Conservation (phyloP, 306 rosid genomes). For the Quillaja saponaria region DNA sequence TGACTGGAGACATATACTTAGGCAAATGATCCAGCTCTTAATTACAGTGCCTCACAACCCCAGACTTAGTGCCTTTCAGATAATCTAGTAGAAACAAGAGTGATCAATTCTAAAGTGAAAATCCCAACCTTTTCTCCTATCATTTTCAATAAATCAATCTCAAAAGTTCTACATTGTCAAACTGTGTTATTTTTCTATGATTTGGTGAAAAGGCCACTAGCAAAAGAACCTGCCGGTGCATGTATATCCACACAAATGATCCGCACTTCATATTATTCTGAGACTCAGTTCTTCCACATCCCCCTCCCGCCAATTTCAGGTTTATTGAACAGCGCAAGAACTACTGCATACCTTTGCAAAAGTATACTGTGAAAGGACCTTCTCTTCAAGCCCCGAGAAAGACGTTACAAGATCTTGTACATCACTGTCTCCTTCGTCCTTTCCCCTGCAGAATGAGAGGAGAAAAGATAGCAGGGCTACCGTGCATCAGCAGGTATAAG, state of each 20-base stretch:
- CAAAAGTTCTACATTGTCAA: slow-evolving; percentile 9
- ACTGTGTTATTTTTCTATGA: slow-evolving; percentile 13
- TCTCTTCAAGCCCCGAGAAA: slow-evolving; percentile 85
- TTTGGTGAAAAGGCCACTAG: slow-evolving; percentile 9
- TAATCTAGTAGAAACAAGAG: too few relatives aligned
- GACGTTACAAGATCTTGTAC: slow-evolving; percentile 68
- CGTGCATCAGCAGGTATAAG: slow-evolving; percentile 23
- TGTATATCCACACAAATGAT: slow-evolving; percentile 20
- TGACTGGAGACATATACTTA: too few relatives aligned
- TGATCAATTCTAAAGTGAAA: too few relatives aligned
- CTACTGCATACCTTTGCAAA: slow-evolving; percentile 75
- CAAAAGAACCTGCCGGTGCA: slow-evolving; percentile 18
- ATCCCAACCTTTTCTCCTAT: too few relatives aligned
- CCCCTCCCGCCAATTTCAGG: neutral
- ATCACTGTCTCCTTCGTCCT: slow-evolving; percentile 81
- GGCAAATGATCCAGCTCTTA: too few relatives aligned
- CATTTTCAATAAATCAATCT: slow-evolving; percentile 4
- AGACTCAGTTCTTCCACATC: slow-evolving; percentile 12
- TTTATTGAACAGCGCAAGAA: neutral
- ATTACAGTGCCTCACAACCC: too few relatives aligned
- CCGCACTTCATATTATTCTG: slow-evolving; percentile 4
- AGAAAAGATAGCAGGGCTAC: slow-evolving; percentile 33
- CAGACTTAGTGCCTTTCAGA: too few relatives aligned
- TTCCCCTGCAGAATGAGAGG: slow-evolving; percentile 55
- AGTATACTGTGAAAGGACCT: slow-evolving; percentile 93